phyloP scores from a whole-genome alignment of 257 asterid genomes.

The Solanum ossicruentum region DNA sequence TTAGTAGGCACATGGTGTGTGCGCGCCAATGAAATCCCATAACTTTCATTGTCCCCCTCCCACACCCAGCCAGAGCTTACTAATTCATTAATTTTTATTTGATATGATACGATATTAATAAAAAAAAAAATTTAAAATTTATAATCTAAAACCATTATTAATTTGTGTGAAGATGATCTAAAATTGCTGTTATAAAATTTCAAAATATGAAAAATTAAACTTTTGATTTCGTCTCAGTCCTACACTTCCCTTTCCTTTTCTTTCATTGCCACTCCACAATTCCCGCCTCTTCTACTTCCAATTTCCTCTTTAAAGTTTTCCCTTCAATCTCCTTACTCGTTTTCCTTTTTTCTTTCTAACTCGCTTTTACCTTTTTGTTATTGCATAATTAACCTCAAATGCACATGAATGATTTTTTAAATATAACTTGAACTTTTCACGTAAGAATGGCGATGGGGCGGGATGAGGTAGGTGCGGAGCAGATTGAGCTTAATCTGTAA shows the following conservation, averaged over 20 bases:
- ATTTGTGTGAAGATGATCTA: too few species aligned
- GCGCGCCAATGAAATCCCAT: constrained; percentile 7
- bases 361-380: neutral
- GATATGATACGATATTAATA: too few species aligned
- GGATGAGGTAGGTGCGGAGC: too few species aligned
- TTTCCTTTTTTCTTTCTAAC: neutral
- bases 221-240: too few species aligned
- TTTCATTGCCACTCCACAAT: constrained; percentile 16
- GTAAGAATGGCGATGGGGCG: too few species aligned
- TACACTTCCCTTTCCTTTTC: neutral
- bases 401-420: neutral
- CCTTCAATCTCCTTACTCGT: neutral
- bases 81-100: too few species aligned
- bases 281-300: constrained; percentile 17
- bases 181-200: too few species aligned
- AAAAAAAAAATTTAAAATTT: too few species aligned
- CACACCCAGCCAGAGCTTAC: too few species aligned
- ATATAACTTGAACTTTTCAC: neutral
- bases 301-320: neutral
- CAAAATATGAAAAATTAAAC: too few species aligned
- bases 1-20: constrained; percentile 30
- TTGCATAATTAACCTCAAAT: neutral
- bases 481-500: too few species aligned
- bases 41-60: constrained; percentile 28
- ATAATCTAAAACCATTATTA: too few species aligned